Conservation (phyloP, 768 basidiomycete genomes). For the Podaxis pistillaris region DNA sequence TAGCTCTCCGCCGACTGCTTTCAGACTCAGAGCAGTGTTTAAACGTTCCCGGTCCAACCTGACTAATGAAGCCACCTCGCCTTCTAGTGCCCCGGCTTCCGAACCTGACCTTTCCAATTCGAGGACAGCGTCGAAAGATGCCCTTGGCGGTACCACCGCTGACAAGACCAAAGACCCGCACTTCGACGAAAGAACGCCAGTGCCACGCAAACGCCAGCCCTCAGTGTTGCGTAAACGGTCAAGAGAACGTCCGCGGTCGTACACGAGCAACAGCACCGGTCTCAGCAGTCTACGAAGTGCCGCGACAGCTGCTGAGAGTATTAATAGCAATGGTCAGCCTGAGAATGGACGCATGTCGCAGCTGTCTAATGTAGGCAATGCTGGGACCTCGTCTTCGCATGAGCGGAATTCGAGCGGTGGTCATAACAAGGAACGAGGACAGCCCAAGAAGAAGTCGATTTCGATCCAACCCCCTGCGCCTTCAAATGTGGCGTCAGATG, state of each 20-base stretch:
- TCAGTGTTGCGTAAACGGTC: slow-evolving; percentile 25
- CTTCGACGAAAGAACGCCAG: slow-evolving; percentile 15
- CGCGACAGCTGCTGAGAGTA: slow-evolving; percentile 47
- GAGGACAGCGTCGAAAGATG: slow-evolving; percentile 24
- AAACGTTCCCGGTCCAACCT: slow-evolving; percentile 64
- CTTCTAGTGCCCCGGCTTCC: slow-evolving; percentile 23
- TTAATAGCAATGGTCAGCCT: slow-evolving; percentile 26
- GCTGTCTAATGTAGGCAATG: slow-evolving; percentile 14
- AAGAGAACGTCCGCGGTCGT: slow-evolving; percentile 53
- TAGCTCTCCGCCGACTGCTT: slow-evolving; percentile 53
- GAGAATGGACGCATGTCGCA: slow-evolving; percentile 15
- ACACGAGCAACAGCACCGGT: slow-evolving; percentile 57
- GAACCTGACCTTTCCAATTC: slow-evolving; percentile 11
- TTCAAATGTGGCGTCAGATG: slow-evolving; percentile 25
- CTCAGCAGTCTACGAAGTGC: slow-evolving; percentile 61
- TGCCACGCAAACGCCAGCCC: slow-evolving; percentile 27
- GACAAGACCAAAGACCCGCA: slow-evolving; percentile 18
- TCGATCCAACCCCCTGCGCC: not conserved
- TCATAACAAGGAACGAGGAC: not conserved
- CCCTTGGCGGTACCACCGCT: slow-evolving; percentile 13
- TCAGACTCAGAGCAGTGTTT: slow-evolving; percentile 64
- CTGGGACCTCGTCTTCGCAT: slow-evolving; percentile 9
- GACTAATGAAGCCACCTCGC: slow-evolving; percentile 30
- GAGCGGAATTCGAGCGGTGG: slow-evolving; percentile 3
- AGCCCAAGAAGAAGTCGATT: not conserved